These are phyloP conservation scores for Helicocarpus griseus DNA, from an alignment of 2,329 filamentous ascomycete species.

Conservation along the genomic window DNA sequence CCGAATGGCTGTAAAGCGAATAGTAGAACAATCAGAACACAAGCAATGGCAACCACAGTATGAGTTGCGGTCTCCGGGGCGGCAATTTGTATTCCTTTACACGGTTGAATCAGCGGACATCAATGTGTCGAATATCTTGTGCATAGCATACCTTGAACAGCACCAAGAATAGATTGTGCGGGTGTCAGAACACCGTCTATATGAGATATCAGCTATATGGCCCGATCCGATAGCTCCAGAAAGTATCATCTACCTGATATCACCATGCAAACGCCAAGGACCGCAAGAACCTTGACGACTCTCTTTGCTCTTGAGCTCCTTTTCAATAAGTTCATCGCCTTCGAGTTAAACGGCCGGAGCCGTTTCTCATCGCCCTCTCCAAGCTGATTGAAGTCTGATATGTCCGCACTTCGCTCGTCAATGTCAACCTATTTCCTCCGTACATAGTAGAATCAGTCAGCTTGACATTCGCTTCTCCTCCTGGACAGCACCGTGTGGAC, in stretches of 20 bases:
- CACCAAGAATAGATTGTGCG: conserved; percentile 48
- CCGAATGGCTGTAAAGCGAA: conserved; percentile 49
- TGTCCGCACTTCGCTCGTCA: conserved; percentile 37
- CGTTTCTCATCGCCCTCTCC: conserved; percentile 36
- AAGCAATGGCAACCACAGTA: conserved; percentile 10
- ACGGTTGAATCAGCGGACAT: not conserved
- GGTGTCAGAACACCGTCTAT: conserved; percentile 46
- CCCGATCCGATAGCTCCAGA: too few species aligned
- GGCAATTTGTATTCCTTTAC: conserved; percentile 12
- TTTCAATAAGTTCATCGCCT: conserved; percentile 39
- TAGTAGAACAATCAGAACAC: conserved; percentile 35
- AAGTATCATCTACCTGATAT: conserved; percentile 30
- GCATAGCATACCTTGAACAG: conserved; percentile 37
- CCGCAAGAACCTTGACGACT: conserved; percentile 32
- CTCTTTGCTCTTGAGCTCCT: conserved; percentile 36
- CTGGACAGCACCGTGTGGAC: not conserved
- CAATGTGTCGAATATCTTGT: not conserved
- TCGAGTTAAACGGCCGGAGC: conserved; percentile 33
- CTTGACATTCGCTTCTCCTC: not conserved
- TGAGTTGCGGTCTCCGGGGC: conserved; percentile 8
- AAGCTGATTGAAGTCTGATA: conserved; percentile 39
- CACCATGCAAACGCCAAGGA: conserved; percentile 45
- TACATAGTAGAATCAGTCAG: not conserved
- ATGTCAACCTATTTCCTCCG: conserved; percentile 37
- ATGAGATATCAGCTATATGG: not conserved